These are phyloP conservation scores for Trichophyton schoenleinii DNA, from an alignment of 2,329 filamentous ascomycete genomes.

Conservation along the genomic window DNA sequence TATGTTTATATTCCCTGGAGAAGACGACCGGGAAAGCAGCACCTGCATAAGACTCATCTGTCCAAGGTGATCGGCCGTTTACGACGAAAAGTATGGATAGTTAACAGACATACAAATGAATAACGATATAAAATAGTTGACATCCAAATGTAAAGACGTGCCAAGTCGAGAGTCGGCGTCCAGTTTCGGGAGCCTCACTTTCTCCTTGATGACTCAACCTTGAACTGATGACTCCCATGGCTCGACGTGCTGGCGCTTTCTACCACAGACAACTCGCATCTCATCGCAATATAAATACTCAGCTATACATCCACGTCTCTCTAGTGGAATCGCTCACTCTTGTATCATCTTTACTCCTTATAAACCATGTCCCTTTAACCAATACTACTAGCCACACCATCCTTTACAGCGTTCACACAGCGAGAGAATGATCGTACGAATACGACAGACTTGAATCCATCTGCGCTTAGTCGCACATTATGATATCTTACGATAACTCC, in stretches of 20 bases:
- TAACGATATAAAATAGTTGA: neutral
- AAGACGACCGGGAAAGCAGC: neutral
- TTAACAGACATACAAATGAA: neutral
- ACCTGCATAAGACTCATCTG: neutral
- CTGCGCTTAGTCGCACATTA: conserved; percentile 6
- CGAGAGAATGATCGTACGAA: conserved; percentile 14
- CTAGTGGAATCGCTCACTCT: neutral
- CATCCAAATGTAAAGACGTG: neutral
- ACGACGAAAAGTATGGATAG: neutral
- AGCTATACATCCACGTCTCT: neutral
- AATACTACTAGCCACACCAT: neutral
- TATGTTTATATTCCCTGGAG: no score
- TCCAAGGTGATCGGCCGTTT: neutral
- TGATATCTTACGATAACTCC: neutral
- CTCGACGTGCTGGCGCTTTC: neutral
- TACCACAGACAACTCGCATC: neutral
- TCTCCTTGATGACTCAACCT: neutral
- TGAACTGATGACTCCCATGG: neutral
- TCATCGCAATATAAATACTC: neutral
- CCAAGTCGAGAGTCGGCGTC: neutral
- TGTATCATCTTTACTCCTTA: neutral
- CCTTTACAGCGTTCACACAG: neutral
- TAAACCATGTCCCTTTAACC: neutral
- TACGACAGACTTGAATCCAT: conserved; percentile 8
- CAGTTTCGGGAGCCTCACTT: neutral